Evolutionary conservation across 805 yeast genomes (phyloP).

Genomic region (Scheffersomyces spartinae): DNA sequence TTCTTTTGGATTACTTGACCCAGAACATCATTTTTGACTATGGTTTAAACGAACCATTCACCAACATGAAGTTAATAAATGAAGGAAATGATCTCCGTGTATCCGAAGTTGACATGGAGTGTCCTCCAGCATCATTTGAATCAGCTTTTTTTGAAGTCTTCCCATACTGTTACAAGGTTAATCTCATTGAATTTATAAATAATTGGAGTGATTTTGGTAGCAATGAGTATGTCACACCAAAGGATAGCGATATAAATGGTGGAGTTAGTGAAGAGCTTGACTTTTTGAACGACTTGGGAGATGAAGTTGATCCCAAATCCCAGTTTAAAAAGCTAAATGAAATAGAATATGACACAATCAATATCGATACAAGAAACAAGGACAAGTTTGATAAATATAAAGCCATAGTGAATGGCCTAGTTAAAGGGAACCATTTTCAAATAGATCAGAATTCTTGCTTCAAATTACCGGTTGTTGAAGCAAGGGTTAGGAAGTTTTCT

Average conservation of each 20-base stretch:
- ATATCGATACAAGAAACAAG: slow-evolving; percentile 7
- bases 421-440: no score
- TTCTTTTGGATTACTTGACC: no score
- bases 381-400: slow-evolving; percentile 12
- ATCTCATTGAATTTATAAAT: slow-evolving; percentile 21
- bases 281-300: slow-evolving; percentile 5
- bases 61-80: no score
- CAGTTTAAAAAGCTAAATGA: slow-evolving; percentile 11
- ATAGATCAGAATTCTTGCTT: slow-evolving; percentile 9
- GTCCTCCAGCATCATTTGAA: no score
- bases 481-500: slow-evolving; percentile 23
- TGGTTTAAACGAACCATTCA: no score
- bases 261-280: no score
- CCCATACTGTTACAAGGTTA: slow-evolving; percentile 20
- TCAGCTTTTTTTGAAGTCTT: slow-evolving; percentile 12
- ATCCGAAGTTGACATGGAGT: no score
- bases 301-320: slow-evolving; percentile 11
- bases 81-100: no score
- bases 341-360: slow-evolving; percentile 26
- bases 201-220: slow-evolving; percentile 11
- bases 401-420: slow-evolving; percentile 7
- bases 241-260: no score
- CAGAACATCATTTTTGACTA: no score
- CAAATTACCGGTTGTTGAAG: slow-evolving; percentile 13
- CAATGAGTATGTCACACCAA: no score